Base-by-base conservation (phyloP, 2,329 filamentous ascomycete genomes). In the Aspergillus transmontanensis region DNA sequence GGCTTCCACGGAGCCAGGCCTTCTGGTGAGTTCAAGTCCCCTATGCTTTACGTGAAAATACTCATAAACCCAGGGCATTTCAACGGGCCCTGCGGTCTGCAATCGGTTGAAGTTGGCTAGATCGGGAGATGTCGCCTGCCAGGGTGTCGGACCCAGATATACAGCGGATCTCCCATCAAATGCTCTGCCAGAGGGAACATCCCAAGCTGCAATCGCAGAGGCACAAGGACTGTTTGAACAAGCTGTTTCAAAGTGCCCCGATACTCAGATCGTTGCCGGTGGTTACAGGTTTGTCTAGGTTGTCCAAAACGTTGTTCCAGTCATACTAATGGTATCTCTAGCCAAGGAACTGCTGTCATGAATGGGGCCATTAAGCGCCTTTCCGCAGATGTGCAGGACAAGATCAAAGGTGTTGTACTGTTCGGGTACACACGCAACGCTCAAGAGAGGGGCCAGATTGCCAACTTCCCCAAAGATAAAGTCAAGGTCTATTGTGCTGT, bases 401-500 rank as follows among this genome's bases (percentile, higher is more conserved):
- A 71, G 67, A 76, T 83, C 57, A 74, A 70, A 36, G 80, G 78
- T 19, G 79, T 80, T 28, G 72, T 80, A 2, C 72, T 79, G 16
- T 81, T 80, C 58, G 82, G 72, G n/a, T 79, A 82, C 62, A 83
- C 81, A 12, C 77, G 81, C 62, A 78, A 78, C 41, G 61, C 65
- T 61, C 71, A 78, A 67, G 79, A 81, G 64, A 69, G 71, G n/a
- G 73, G 76, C 46, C 75, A 75, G 58, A 80, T 81, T 41, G 73
- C 77, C 3, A 73, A 74, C 50, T 82, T 80, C 65, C 75, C 77
- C 16, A 68, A 73, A 45, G 76, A 76, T 4, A 81, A 82, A 71
- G 76, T 76, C n/a, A 76, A 82, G 65, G 81, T 84, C 19, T 79
- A 82, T 43, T 86, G 83, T 61, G 79, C 81, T 55, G 56, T 69